Conservation (phyloP, 2,329 filamentous ascomycete species). For the Trichoderma gracile region DNA sequence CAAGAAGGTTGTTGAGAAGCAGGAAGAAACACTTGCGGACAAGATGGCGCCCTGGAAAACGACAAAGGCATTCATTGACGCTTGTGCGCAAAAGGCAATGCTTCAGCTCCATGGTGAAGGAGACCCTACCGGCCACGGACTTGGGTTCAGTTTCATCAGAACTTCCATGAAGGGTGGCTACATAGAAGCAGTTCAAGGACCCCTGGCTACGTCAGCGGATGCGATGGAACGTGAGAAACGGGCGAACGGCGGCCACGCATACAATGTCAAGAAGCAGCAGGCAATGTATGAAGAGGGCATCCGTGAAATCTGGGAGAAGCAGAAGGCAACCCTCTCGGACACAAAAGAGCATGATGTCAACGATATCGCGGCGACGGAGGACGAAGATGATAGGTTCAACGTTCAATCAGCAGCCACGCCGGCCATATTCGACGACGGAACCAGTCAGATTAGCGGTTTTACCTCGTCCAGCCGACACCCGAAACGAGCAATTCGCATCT, state of each 20-base stretch:
- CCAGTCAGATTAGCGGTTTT: conserved; percentile 73
- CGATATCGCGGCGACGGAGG: conserved; percentile 58
- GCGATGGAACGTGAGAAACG: conserved; percentile 85
- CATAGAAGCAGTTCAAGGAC: conserved; percentile 74
- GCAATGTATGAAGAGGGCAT: conserved; percentile 90
- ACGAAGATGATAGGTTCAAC: conserved; percentile 70
- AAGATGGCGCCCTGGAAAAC: conserved; percentile 95
- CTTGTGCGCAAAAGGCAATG: conserved; percentile 95
- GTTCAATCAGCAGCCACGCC: conserved; percentile 69
- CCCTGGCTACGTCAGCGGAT: conserved; percentile 70
- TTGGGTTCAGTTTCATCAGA: conserved; percentile 95
- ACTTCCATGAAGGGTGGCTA: conserved; percentile 98
- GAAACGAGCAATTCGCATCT: conserved; percentile 72
- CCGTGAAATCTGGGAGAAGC: conserved; percentile 86
- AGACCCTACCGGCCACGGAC: conserved; percentile 88
- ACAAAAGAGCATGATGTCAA: conserved; percentile 65
- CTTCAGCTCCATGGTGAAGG: conserved; percentile 90
- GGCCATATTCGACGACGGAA: conserved; percentile 71
- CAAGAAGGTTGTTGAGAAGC: conserved; percentile 50
- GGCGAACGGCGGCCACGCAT: conserved; percentile 89
- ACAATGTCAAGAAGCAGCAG: conserved; percentile 95
- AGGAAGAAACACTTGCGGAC: conserved; percentile 74
- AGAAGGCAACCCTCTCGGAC: conserved; percentile 76
- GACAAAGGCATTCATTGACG: conserved; percentile 93
- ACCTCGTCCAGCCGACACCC: conserved; percentile 63